phyloP scores from a whole-genome alignment of 768 basidiomycete species.

The Russula earlei region DNA sequence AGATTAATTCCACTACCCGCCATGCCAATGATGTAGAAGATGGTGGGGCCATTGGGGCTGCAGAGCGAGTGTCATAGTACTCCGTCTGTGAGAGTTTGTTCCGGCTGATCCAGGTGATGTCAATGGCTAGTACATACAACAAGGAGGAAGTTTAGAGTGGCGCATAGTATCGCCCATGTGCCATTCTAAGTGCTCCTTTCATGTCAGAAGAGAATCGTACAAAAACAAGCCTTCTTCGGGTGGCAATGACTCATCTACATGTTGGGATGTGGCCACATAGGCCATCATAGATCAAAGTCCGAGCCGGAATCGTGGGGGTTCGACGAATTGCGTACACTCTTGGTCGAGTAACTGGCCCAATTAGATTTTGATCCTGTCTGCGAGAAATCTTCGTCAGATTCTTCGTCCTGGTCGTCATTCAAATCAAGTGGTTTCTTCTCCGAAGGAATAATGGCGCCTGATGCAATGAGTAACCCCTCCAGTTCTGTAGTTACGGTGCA shows the following conservation, averaged over 20 bases:
- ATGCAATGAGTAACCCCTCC: constrained; percentile 58
- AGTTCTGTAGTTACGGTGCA: constrained; percentile 38
- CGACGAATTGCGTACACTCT: constrained; percentile 43
- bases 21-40: constrained; percentile 24
- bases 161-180: not conserved
- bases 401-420: constrained; percentile 32
- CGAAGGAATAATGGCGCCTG: constrained; percentile 53
- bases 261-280: not conserved
- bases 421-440: constrained; percentile 30
- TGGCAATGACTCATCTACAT: not conserved
- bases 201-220: not conserved
- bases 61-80: constrained; percentile 25
- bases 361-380: constrained; percentile 49
- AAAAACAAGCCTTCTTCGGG: no score
- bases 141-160: not conserved
- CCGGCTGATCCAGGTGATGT: not conserved
- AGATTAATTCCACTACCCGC: constrained; percentile 1
- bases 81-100: constrained; percentile 15
- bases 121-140: constrained; percentile 9
- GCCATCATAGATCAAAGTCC: constrained; percentile 48
- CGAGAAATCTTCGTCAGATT: constrained; percentile 42
- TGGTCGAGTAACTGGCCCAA: constrained; percentile 42
- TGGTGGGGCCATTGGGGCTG: constrained; percentile 22
- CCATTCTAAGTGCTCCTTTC: no score
- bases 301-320: constrained; percentile 65